Percentiles rank a stretch among this genome's conserved stretches.
Conservation (phyloP, 169 alveolate genomes). For the Miamiensis avidus region DNA sequence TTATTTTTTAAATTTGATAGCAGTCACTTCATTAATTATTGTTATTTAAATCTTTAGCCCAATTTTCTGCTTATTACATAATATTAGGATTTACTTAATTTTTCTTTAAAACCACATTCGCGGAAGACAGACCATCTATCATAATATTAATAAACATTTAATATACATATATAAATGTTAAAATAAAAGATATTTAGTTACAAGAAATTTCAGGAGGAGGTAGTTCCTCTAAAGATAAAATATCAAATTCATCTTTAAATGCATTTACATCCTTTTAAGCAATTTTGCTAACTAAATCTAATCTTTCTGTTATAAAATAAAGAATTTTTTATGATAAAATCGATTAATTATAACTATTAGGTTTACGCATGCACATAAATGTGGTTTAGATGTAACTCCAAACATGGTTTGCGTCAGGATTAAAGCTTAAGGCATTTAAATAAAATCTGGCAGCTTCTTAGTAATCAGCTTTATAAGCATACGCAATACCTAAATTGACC, state of each 20-base stretch:
- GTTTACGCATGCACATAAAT: constrained; percentile 50
- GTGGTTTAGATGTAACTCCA: constrained; percentile 82
- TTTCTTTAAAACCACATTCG: not conserved
- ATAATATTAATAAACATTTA: too few relatives aligned
- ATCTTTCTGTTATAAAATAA: constrained; percentile 23
- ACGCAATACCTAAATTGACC: constrained; percentile 87
- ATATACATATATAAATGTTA: too few relatives aligned
- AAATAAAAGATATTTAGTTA: not conserved
- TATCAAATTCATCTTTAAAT: constrained; percentile 53
- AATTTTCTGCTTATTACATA: too few relatives aligned
- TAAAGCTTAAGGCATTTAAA: constrained; percentile 77
- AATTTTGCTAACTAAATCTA: constrained; percentile 53
- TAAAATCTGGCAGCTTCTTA: constrained; percentile 72
- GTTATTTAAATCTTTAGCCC: too few relatives aligned
- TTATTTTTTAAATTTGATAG: too few relatives aligned
- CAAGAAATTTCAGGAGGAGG: constrained; percentile 51
- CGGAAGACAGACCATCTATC: not conserved
- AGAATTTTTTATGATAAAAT: too few relatives aligned
- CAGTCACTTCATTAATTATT: too few relatives aligned
- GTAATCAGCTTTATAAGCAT: constrained; percentile 68
- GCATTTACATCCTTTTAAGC: constrained; percentile 39
- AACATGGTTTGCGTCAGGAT: constrained; percentile 84
- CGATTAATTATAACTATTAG: not conserved
- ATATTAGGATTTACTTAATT: too few relatives aligned
- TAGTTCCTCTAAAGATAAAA: constrained; percentile 46